Percentiles rank a stretch among this genome's conserved stretches.
These are phyloP conservation scores for Aspergillus aculeatus DNA, from an alignment of 2,329 filamentous ascomycete species.

Conservation along the genomic window DNA sequence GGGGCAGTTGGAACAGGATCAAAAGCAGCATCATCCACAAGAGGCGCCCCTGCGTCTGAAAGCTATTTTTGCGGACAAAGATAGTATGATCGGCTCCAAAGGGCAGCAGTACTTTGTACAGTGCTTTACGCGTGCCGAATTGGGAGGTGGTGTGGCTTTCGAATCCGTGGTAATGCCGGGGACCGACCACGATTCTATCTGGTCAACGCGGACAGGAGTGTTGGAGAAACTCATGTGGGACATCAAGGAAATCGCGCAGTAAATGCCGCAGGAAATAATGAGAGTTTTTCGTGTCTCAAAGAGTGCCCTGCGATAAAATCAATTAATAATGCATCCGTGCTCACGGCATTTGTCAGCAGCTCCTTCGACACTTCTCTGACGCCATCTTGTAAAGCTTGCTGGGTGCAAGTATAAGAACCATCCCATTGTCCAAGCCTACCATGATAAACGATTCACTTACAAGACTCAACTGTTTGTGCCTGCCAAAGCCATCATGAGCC, in stretches of 20 bases:
- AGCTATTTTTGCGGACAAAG: neutral
- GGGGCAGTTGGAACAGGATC: neutral
- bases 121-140: neutral
- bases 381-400: neutral
- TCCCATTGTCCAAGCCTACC: neutral
- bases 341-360: constrained; percentile 8
- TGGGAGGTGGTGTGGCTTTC: neutral
- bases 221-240: neutral
- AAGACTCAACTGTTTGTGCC: neutral
- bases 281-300: neutral
- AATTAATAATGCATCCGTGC: neutral
- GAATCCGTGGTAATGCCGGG: neutral
- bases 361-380: neutral
- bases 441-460: neutral
- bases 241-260: neutral
- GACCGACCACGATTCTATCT: neutral
- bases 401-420: neutral
- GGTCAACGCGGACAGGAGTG: neutral
- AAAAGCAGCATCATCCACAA: neutral
- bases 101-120: constrained; percentile 1
- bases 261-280: neutral
- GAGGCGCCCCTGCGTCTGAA: neutral
- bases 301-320: neutral
- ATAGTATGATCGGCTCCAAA: neutral
- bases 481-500: constrained; percentile 9